These are phyloP conservation scores for Sclerotinia borealis DNA, from an alignment of 2,329 filamentous ascomycete genomes.

Conservation along the genomic window DNA sequence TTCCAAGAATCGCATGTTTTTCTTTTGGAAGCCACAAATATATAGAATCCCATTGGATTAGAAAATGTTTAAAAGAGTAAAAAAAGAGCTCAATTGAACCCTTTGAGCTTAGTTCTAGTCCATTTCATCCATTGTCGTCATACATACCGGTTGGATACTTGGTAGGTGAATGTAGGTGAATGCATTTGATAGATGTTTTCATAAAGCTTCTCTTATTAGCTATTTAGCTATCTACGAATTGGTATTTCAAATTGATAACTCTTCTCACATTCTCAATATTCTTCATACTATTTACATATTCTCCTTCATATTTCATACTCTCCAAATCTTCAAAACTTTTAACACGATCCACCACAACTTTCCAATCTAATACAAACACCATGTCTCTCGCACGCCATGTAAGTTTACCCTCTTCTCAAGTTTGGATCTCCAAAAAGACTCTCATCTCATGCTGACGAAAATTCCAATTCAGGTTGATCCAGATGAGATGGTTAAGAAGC, in stretches of 20 bases:
- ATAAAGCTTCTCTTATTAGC: neutral
- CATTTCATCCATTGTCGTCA: neutral
- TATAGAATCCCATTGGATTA: neutral
- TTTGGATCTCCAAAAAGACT: neutral
- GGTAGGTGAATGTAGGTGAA: neutral
- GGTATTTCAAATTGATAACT: neutral
- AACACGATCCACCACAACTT: neutral
- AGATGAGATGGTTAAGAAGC: constrained; percentile 47
- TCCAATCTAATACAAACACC: constrained; percentile 9
- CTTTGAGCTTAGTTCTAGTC: neutral
- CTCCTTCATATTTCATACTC: neutral
- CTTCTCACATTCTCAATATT: neutral
- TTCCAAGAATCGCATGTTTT: neutral
- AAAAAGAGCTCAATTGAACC: neutral
- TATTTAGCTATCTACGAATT: neutral
- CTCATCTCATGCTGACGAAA: neutral
- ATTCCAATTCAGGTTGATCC: constrained; percentile 42
- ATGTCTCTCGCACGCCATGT: constrained; percentile 48
- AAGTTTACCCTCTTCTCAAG: constrained; percentile 16
- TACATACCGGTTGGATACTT: too few relatives aligned
- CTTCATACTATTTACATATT: neutral
- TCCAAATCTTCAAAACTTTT: neutral
- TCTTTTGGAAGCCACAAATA: neutral
- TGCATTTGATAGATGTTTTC: neutral
- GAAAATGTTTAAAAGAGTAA: neutral